Conservation (phyloP, 345 rosid species). For the Turnera subulata region DNA sequence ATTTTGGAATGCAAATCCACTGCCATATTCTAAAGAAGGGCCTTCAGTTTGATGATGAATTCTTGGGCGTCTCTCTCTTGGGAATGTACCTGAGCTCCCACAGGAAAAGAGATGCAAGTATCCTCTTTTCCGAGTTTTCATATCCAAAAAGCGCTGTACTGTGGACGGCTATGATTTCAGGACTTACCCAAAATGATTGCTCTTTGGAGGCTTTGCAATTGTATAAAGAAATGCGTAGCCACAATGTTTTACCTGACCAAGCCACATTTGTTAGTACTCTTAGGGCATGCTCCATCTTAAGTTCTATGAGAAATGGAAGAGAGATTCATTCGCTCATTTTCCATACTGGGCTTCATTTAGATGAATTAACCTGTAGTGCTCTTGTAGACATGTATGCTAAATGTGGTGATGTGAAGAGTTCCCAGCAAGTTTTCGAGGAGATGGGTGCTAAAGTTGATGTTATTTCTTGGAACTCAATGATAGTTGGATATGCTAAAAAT, state of each 20-base stretch:
- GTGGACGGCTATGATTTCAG: constrained; percentile 88
- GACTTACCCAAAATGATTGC: constrained; percentile 64
- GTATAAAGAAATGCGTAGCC: constrained; percentile 58
- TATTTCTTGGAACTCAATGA: constrained; percentile 88
- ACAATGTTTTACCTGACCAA: constrained; percentile 67
- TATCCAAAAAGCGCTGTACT: constrained; percentile 53
- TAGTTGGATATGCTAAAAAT: constrained; percentile 86
- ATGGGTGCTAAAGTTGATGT: constrained; percentile 47
- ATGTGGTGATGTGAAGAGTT: constrained; percentile 76
- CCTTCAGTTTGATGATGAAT: constrained; percentile 50
- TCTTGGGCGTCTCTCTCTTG: constrained; percentile 66
- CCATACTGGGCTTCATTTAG: constrained; percentile 58
- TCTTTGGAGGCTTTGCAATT: constrained; percentile 59
- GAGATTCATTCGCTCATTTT: constrained; percentile 64
- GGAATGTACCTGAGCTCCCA: constrained; percentile 69
- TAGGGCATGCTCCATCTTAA: constrained; percentile 64
- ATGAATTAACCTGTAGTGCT: constrained; percentile 72
- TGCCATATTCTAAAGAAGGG: constrained; percentile 58
- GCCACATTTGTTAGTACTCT: constrained; percentile 87
- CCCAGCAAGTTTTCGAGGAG: constrained; percentile 58
- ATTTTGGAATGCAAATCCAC: constrained; percentile 67
- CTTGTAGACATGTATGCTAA: constrained; percentile 96
- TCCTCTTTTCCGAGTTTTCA: constrained; percentile 59
- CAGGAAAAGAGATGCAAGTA: constrained; percentile 47
- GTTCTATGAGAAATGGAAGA: constrained; percentile 62